phyloP scores from a whole-genome alignment of 148 eudicot genomes.

The Cornus kousa region DNA sequence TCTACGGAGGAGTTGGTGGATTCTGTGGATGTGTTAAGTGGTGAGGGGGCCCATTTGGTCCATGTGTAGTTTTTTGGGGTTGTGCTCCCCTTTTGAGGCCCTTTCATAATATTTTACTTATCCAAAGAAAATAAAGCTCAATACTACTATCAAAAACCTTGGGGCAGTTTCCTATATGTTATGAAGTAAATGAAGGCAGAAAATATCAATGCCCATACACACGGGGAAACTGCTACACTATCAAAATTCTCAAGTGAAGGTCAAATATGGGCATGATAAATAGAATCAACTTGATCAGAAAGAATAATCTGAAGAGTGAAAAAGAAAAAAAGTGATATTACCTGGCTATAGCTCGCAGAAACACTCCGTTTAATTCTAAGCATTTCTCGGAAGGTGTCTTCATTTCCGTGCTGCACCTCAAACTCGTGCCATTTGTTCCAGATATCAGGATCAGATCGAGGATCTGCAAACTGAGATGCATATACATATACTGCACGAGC shows the following conservation, averaged over 20 bases:
- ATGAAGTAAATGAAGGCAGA: too few species aligned
- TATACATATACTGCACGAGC: constrained; percentile 63
- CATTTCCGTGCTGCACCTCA: constrained; percentile 94
- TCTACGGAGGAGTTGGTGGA: too few species aligned
- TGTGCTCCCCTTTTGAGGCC: too few species aligned
- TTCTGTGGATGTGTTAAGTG: too few species aligned
- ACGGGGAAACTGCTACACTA: background rate
- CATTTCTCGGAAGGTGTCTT: constrained; percentile 93
- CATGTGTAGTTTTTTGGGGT: too few species aligned
- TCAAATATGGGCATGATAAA: background rate
- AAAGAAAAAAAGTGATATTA: constrained; percentile 11
- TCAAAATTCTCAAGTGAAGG: background rate
- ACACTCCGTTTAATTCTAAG: constrained; percentile 80
- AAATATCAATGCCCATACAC: background rate
- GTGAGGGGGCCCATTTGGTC: too few species aligned
- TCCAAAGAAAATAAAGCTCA: too few species aligned
- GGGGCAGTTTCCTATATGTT: too few species aligned
- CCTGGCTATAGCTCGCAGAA: constrained; percentile 80
- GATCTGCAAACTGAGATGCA: constrained; percentile 79
- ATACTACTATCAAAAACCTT: too few species aligned
- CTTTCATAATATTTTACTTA: too few species aligned
- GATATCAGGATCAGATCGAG: constrained; percentile 75
- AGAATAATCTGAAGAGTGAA: background rate
- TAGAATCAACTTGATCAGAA: background rate
- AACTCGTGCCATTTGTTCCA: constrained; percentile 91